These are phyloP conservation scores for Hyaloperonospora brassicae DNA, from an alignment of 352 stramenopile genomes.

Conservation along the genomic window DNA sequence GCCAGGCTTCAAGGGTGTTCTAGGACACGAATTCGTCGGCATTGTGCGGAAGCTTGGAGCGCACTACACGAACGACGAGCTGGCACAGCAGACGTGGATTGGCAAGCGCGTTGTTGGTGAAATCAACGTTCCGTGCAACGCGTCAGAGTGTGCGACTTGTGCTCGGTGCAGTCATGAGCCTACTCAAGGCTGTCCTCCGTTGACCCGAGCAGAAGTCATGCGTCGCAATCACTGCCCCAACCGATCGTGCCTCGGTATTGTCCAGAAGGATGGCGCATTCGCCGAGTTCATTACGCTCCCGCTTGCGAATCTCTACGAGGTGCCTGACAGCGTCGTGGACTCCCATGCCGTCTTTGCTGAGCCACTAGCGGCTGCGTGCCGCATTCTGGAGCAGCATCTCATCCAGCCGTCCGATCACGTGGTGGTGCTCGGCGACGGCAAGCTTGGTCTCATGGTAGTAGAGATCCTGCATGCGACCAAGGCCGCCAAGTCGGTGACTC, in stretches of 20 bases:
- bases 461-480: constrained; percentile 55
- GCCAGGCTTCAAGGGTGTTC: constrained; percentile 45
- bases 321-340: constrained; percentile 59
- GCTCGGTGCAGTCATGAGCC: constrained; percentile 12
- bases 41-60: constrained; percentile 58
- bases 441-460: constrained; percentile 80
- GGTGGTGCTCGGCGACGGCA: constrained; percentile 82
- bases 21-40: constrained; percentile 89
- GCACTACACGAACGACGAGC: constrained; percentile 17
- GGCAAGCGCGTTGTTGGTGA: constrained; percentile 85
- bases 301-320: constrained; percentile 71
- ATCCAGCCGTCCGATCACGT: constrained; percentile 49
- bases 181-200: constrained; percentile 11
- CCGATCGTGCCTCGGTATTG: constrained; percentile 76
- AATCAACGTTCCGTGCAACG: constrained; percentile 85
- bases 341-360: constrained; percentile 78
- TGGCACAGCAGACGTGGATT: constrained; percentile 30
- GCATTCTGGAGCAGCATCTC: constrained; percentile 79
- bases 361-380: constrained; percentile 79
- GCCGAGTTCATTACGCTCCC: constrained; percentile 80
- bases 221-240: constrained; percentile 84
- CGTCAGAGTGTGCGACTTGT: constrained; percentile 38
- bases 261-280: constrained; percentile 72
- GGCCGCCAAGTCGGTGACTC: constrained; percentile 27
- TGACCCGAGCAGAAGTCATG: constrained; percentile 27